Evolutionary conservation across 768 basidiomycete species (phyloP).

Genomic region (Leccinellum albellum): DNA sequence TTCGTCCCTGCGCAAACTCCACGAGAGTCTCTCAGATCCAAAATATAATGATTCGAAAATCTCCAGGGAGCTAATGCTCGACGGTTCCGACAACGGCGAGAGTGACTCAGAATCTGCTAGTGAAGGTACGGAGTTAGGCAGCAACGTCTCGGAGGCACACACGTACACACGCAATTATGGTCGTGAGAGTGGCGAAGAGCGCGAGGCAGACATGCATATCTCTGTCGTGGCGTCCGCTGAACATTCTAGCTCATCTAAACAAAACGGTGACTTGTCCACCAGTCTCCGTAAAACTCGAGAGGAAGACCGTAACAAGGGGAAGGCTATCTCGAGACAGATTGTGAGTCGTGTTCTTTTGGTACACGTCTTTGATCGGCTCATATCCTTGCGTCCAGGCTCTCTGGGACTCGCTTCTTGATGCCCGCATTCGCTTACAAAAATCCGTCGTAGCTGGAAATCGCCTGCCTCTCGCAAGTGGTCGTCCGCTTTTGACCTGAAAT

Average conservation of each 20-base stretch:
- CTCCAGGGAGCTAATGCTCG: conserved; percentile 54
- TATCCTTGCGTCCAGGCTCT: conserved; percentile 47
- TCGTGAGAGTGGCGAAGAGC: conserved; percentile 13
- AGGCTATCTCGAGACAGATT: conserved; percentile 78
- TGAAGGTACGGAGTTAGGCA: conserved; percentile 20
- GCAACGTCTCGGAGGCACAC: conserved; percentile 14
- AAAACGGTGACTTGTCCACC: conserved; percentile 44
- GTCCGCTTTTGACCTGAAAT: background rate
- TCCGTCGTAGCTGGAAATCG: conserved; percentile 59
- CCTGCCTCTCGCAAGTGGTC: conserved; percentile 55
- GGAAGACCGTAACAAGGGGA: conserved; percentile 76
- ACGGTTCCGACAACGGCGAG: conserved; percentile 27
- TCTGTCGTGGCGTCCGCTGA: conserved; percentile 17
- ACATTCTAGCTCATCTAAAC: background rate
- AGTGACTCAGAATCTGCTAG: background rate
- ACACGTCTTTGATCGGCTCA: background rate
- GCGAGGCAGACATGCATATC: conserved; percentile 4
- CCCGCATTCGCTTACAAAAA: conserved; percentile 92
- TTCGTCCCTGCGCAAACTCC: conserved; percentile 62
- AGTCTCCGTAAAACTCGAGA: conserved; percentile 57
- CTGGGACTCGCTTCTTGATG: conserved; percentile 85
- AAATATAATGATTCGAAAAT: conserved; percentile 75
- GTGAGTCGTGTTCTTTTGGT: conserved; percentile 42
- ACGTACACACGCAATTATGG: conserved; percentile 3
- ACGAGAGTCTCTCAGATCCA: conserved; percentile 64